Evolutionary conservation across 352 stramenopile genomes (phyloP).

Genomic region (Globisporangium rhizosaccharum): DNA sequence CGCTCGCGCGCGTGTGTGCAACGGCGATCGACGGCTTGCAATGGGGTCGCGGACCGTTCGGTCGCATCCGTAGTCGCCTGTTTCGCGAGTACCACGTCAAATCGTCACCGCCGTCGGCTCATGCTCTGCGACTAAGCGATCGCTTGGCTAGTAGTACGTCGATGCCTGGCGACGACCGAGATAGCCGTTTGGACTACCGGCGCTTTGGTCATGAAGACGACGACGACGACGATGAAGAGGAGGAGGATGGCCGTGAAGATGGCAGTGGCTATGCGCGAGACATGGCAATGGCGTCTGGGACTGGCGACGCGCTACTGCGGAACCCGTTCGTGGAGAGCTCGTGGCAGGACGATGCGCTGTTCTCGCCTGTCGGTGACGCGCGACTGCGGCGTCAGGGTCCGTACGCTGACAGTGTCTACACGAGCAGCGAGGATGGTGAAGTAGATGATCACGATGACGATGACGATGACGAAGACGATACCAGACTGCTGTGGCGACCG

Average conservation of each 20-base stretch:
- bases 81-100: constrained; percentile 84
- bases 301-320: neutral
- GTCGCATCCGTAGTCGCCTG: constrained; percentile 61
- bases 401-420: constrained; percentile 25
- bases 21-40: constrained; percentile 61
- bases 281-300: too few species aligned
- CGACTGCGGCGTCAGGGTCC: constrained; percentile 9
- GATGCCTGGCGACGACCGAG: neutral
- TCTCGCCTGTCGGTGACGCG: neutral
- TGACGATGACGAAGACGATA: constrained; percentile 4
- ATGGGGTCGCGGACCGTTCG: constrained; percentile 58
- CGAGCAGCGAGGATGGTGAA: constrained; percentile 18
- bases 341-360: neutral
- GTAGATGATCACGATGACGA: constrained; percentile 11
- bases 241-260: neutral
- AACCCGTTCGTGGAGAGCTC: constrained; percentile 6
- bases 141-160: neutral
- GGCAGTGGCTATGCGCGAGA: neutral
- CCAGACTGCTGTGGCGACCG: neutral
- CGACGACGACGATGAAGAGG: too few species aligned
- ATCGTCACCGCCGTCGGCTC: constrained; percentile 18
- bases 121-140: constrained; percentile 6
- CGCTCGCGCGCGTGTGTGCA: constrained; percentile 49
- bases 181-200: too few species aligned
- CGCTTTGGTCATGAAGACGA: too few species aligned